Base-by-base conservation (phyloP, 2,329 filamentous ascomycete species). In the Trichophaea hybrida region DNA sequence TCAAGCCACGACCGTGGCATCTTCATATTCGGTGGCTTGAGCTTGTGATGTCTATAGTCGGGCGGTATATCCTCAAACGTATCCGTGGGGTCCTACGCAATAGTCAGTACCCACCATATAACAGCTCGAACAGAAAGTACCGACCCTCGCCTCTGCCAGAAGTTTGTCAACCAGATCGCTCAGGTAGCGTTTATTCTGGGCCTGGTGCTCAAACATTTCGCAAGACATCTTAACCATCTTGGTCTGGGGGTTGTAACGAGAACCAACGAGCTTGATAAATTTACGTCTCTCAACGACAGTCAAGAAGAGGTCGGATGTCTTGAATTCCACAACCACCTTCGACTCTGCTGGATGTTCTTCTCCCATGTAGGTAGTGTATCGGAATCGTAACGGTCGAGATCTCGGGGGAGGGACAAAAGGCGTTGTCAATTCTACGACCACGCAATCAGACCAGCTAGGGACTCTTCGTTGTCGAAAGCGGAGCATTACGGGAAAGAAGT, bases 101-200 rank as follows among this genome's bases (percentile, higher is more conserved):
- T 13, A 7, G 50, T 53, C 33, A 56, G n/a, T 2, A 57, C 4
- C 12, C 34, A 15, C 33, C 50, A 34, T n/a, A n/a, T 53, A 43
- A 15, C 38, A 43, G 38, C 48, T 51, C 6, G 33, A 37, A 35
- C n/a, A 53, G 7, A 52, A 4, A n/a, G 12, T 17, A 61, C 72
- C 50, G 73, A 80, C 80, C 75, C 83, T 86, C 60, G 90, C 88
- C 70, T 88, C 83, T 5, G 75, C 76, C 61, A 98, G 74, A 65
- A 98, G 75, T 54, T 77, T 80, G 64, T 84, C 77, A 54, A 97
- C 80, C 53, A 88, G 73, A 68, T 94, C 88, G 57, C 82, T 85
- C 24, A 98, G 78, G 71, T 93, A 93, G n/a, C 88, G 83, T 78
- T 97, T 98, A 76, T 98, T 98, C 75, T 97, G 90, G 15, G 90